phyloP scores from a whole-genome alignment of 164 flowering plant genomes.

The Magnolia changhungtana region DNA sequence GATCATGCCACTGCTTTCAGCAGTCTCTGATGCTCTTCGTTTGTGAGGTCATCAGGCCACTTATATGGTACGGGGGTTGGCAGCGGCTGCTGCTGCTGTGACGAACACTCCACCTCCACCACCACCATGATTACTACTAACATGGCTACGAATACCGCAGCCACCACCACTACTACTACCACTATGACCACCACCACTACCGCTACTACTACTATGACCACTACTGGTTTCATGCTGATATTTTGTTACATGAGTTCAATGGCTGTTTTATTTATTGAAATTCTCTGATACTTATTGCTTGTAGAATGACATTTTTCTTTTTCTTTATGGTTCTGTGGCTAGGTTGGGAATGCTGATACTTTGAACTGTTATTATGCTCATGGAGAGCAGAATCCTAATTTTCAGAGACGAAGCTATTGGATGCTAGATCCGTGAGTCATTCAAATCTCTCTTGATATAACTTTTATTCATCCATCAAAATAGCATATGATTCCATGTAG shows the following conservation, averaged over 20 bases:
- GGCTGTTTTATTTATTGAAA: background rate
- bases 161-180: no score
- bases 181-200: no score
- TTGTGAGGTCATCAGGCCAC: no score
- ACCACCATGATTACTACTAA: no score
- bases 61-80: no score
- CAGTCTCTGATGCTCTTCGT: no score
- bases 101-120: no score
- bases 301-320: constrained; percentile 8
- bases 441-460: background rate
- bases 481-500: background rate
- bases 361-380: constrained; percentile 98
- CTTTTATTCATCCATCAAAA: background rate
- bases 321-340: constrained; percentile 18
- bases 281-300: background rate
- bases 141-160: no score
- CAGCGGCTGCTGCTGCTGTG: no score
- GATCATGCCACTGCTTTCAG: no score
- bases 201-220: background rate
- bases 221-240: background rate
- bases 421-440: constrained; percentile 88
- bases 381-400: constrained; percentile 71
- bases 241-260: background rate
- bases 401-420: constrained; percentile 97
- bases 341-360: constrained; percentile 93